These are phyloP conservation scores for Paramecium bursaria DNA, from an alignment of 73 alveolate genomes.

Conservation along the genomic window DNA sequence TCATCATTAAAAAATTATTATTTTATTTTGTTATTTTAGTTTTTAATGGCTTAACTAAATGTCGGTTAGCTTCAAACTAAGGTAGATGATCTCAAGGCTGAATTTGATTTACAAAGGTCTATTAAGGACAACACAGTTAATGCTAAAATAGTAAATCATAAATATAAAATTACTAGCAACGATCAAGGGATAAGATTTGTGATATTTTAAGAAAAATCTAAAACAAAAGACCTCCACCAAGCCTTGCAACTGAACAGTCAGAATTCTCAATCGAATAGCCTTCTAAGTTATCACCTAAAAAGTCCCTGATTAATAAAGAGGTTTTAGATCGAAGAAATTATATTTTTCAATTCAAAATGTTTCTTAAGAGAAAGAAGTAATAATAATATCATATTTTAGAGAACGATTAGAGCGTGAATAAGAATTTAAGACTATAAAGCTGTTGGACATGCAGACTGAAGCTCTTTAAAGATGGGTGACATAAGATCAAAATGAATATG, in stretches of 20 bases:
- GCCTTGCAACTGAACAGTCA: not conserved
- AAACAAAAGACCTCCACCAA: slow-evolving; percentile 22
- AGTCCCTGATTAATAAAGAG: not conserved
- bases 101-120: slow-evolving; percentile 12
- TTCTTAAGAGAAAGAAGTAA: slow-evolving; percentile 23
- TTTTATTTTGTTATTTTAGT: too few species aligned
- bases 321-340: slow-evolving; percentile 46
- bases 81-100: slow-evolving; percentile 47
- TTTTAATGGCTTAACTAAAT: slow-evolving; percentile 57
- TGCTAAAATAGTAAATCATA: slow-evolving; percentile 23
- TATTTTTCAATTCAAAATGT: slow-evolving; percentile 54
- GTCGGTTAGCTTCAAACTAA: slow-evolving; percentile 52
- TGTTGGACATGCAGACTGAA: slow-evolving; percentile 26
- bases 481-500: slow-evolving; percentile 20
- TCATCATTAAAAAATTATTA: too few species aligned
- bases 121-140: slow-evolving; percentile 34
- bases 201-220: slow-evolving; percentile 25
- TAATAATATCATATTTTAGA: not conserved
- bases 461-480: slow-evolving; percentile 54
- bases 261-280: not conserved
- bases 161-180: slow-evolving; percentile 11
- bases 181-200: slow-evolving; percentile 55
- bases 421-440: slow-evolving; percentile 20
- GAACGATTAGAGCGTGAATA: slow-evolving; percentile 28
- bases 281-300: not conserved